Percentiles rank a stretch among this genome's conserved stretches.
Conservation (phyloP, 805 yeast species). For the Spencermartinsiella europaea region DNA sequence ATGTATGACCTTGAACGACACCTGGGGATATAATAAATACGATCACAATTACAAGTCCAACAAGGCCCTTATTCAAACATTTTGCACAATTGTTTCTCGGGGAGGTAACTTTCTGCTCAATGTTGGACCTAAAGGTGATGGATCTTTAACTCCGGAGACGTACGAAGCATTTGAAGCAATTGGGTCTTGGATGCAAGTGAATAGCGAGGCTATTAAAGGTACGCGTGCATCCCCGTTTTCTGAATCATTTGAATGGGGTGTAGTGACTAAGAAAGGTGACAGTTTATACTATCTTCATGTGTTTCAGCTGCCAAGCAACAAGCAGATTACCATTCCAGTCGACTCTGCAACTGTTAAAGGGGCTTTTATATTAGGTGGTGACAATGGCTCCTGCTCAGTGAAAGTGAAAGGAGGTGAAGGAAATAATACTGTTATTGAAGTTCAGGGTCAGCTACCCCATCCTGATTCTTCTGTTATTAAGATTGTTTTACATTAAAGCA, state of each 20-base stretch:
- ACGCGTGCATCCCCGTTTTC: constrained; percentile 9
- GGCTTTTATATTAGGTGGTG: too few species aligned
- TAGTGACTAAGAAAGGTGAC: constrained; percentile 2
- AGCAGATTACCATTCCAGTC: too few species aligned
- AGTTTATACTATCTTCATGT: too few species aligned
- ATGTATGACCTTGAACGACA: constrained; percentile 15
- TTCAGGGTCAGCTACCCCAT: too few species aligned
- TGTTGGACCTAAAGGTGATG: constrained; percentile 19
- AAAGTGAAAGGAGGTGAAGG: too few species aligned
- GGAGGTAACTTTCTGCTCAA: constrained; percentile 18
- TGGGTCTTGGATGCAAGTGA: constrained; percentile 40
- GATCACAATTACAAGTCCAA: constrained; percentile 14
- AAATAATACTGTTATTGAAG: too few species aligned
- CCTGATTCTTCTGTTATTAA: too few species aligned
- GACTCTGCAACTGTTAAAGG: too few species aligned
- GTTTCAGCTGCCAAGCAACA: too few species aligned
- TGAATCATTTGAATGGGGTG: constrained; percentile 9
- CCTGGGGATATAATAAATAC: constrained; percentile 16
- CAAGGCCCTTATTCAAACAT: constrained; percentile 7
- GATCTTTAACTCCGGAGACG: constrained; percentile 40
- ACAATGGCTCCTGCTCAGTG: too few species aligned
- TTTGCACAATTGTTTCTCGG: constrained; percentile 13
- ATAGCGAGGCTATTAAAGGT: constrained; percentile 7
- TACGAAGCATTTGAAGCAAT: constrained; percentile 49
- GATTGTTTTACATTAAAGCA: too few species aligned